Percentiles rank a stretch among this genome's conserved stretches.
These are phyloP conservation scores for Teunomyces funiuensis DNA, from an alignment of 805 yeast species.

Conservation along the genomic window DNA sequence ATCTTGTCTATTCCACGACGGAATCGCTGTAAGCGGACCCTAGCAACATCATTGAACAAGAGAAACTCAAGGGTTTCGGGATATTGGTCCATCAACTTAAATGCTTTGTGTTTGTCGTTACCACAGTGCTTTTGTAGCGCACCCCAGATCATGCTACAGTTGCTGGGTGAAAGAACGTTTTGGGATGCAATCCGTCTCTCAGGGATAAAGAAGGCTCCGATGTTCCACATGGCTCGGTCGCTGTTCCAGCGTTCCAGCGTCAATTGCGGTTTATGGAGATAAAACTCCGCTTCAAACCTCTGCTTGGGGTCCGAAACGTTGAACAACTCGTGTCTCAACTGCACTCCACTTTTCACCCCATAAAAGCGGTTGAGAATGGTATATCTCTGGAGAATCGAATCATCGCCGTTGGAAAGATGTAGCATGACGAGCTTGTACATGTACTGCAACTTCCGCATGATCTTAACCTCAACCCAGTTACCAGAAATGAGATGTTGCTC, in stretches of 20 bases:
- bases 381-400: conserved; percentile 15
- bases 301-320: conserved; percentile 12
- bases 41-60: conserved; percentile 18
- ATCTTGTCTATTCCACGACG: conserved; percentile 22
- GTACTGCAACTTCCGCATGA: conserved; percentile 21
- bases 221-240: conserved; percentile 1
- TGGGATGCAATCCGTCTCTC: conserved; percentile 23
- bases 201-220: conserved; percentile 28
- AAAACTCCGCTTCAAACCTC: conserved; percentile 14
- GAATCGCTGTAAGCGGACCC: conserved; percentile 20
- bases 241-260: conserved; percentile 6
- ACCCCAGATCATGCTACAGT: conserved; percentile 17
- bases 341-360: conserved; percentile 16
- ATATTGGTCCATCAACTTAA: conserved; percentile 30
- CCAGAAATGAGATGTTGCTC: conserved; percentile 33
- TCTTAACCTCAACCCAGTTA: conserved; percentile 28
- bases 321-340: conserved; percentile 13
- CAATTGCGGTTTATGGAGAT: conserved; percentile 4
- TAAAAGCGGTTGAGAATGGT: conserved; percentile 27
- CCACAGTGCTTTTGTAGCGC: conserved; percentile 18
- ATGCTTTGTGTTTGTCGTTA: conserved; percentile 21
- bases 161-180: conserved; percentile 22
- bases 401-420: conserved; percentile 15
- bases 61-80: conserved; percentile 35
- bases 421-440: conserved; percentile 28